Evolutionary conservation across 192 early-diverging fungal genomes (phyloP).

Genomic region (Endogone sp.): DNA sequence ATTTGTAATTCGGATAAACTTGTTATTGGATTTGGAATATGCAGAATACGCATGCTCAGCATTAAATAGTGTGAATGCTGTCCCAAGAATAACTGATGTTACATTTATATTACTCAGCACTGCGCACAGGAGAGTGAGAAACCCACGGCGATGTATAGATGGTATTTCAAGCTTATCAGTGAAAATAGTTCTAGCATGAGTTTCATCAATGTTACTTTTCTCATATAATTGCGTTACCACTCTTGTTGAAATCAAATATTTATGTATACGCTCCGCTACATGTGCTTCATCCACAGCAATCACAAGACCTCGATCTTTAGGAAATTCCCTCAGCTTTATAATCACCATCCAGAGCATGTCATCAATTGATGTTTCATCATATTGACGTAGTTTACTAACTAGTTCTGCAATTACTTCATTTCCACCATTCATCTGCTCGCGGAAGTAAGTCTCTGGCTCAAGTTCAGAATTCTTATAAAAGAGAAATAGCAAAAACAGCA

Average conservation of each 20-base stretch:
- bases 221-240: background rate
- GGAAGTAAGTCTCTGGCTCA: background rate
- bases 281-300: conserved; percentile 4
- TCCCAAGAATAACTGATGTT: conserved; percentile 28
- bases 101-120: conserved; percentile 14
- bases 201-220: too few relatives aligned
- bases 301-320: background rate
- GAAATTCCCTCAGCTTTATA: background rate
- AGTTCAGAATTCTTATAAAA: background rate
- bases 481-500: background rate
- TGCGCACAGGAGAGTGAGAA: conserved; percentile 24
- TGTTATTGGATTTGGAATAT: conserved; percentile 9
- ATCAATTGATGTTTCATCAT: background rate
- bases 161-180: too few relatives aligned
- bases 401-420: background rate
- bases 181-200: background rate
- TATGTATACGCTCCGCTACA: background rate
- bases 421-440: conserved; percentile 1
- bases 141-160: conserved; percentile 13
- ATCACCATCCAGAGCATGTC: background rate
- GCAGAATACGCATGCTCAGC: conserved; percentile 21
- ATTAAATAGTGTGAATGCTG: conserved; percentile 16
- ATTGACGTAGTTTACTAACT: background rate
- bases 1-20: conserved; percentile 4
- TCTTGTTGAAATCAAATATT: background rate